These are phyloP conservation scores for Pythium rhizo-oryzae DNA, from an alignment of 352 stramenopile genomes.

Conservation along the genomic window DNA sequence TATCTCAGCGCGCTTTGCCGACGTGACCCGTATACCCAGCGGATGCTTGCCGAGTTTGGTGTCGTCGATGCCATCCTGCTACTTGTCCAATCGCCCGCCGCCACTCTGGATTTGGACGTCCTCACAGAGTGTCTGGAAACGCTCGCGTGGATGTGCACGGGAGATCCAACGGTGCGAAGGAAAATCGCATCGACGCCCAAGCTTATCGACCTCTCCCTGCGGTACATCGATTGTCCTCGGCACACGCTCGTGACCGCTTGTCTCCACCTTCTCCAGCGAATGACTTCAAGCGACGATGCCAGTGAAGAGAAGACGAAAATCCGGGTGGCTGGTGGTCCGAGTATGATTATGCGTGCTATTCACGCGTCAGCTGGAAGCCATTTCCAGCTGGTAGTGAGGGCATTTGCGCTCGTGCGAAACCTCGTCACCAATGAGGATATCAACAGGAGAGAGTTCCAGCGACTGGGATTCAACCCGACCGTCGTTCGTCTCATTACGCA, in stretches of 20 bases:
- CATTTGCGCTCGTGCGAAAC: constrained; percentile 52
- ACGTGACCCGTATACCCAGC: constrained; percentile 52
- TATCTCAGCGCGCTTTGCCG: constrained; percentile 47
- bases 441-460: constrained; percentile 57
- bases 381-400: constrained; percentile 35
- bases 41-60: constrained; percentile 52
- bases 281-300: constrained; percentile 38
- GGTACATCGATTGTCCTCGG: constrained; percentile 40
- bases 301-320: constrained; percentile 43
- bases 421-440: constrained; percentile 48
- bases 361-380: constrained; percentile 15
- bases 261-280: constrained; percentile 58
- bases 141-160: constrained; percentile 56
- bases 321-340: constrained; percentile 30
- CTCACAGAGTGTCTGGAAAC: constrained; percentile 52
- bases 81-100: constrained; percentile 52
- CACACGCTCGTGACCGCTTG: constrained; percentile 40
- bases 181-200: constrained; percentile 46
- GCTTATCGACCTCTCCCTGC: constrained; percentile 51
- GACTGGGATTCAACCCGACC: constrained; percentile 45
- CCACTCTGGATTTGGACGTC: constrained; percentile 36
- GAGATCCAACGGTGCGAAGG: constrained; percentile 36
- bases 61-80: constrained; percentile 51
- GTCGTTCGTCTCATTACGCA: constrained; percentile 25
- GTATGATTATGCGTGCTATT: constrained; percentile 55